Evolutionary conservation across 345 rosid species (phyloP).

Genomic region (Citrus maxima): DNA sequence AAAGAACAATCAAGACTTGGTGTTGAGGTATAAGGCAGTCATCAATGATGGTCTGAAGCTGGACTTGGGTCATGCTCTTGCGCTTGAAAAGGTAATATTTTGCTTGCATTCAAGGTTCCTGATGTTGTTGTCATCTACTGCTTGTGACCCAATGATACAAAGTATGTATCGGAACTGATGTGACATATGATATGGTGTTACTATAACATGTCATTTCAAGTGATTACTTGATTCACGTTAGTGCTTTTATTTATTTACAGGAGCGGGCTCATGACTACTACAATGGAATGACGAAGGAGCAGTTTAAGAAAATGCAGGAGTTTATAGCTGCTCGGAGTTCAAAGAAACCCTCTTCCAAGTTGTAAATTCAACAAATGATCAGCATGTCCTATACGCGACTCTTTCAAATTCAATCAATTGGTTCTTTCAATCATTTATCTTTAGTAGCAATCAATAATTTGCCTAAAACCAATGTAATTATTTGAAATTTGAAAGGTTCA

Average conservation of each 20-base stretch:
- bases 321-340: slow-evolving; percentile 71
- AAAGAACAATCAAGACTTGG: slow-evolving; percentile 71
- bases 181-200: neutral
- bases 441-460: neutral
- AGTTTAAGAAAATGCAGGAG: slow-evolving; percentile 94
- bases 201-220: neutral
- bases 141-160: neutral
- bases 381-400: neutral
- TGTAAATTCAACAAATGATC: slow-evolving; percentile 30
- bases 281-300: slow-evolving; percentile 80
- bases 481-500: too few relatives aligned
- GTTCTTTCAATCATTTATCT: neutral
- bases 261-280: slow-evolving; percentile 79
- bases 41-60: slow-evolving; percentile 78
- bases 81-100: slow-evolving; percentile 68
- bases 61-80: slow-evolving; percentile 70
- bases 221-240: neutral
- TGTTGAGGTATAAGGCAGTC: slow-evolving; percentile 68
- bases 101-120: neutral
- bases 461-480: neutral
- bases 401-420: neutral
- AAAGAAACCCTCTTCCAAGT: slow-evolving; percentile 56
- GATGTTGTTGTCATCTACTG: neutral
- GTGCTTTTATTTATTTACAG: slow-evolving; percentile 26
- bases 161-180: neutral